Conservation (phyloP, 768 basidiomycete species). For the Crucibulum laeve region DNA sequence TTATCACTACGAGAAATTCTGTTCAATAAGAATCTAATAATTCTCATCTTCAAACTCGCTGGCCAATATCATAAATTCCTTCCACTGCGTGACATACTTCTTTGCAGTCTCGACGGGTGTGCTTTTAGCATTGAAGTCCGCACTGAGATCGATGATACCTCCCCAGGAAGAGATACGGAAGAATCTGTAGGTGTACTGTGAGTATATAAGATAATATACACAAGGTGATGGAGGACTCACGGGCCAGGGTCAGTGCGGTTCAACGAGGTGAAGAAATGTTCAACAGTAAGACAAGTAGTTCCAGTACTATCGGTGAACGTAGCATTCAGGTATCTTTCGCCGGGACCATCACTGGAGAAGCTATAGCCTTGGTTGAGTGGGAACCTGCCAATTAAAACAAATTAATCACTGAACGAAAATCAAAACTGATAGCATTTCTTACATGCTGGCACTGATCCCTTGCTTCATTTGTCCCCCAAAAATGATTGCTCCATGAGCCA, state of each 20-base stretch:
- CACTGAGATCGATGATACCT: constrained; percentile 15
- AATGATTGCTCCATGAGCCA: neutral
- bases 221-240: no score
- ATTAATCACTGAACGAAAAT: neutral
- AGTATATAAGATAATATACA: neutral
- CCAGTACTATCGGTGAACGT: neutral
- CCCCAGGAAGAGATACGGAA: constrained; percentile 20
- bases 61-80: neutral
- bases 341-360: neutral
- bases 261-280: constrained; percentile 15
- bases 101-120: constrained; percentile 6
- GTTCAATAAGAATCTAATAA: no score
- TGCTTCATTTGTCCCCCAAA: neutral
- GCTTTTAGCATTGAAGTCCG: constrained; percentile 17
- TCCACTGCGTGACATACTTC: neutral
- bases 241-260: constrained; percentile 21
- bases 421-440: neutral
- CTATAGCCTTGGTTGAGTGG: neutral
- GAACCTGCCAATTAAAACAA: neutral
- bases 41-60: neutral
- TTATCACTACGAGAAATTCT: no score
- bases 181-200: constrained; percentile 9
- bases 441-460: neutral
- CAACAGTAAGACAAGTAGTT: constrained; percentile 5
- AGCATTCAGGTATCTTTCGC: neutral